Evolutionary conservation across 208 protist species (phyloP).

Genomic region (Acanthamoeba culbertsoni): DNA sequence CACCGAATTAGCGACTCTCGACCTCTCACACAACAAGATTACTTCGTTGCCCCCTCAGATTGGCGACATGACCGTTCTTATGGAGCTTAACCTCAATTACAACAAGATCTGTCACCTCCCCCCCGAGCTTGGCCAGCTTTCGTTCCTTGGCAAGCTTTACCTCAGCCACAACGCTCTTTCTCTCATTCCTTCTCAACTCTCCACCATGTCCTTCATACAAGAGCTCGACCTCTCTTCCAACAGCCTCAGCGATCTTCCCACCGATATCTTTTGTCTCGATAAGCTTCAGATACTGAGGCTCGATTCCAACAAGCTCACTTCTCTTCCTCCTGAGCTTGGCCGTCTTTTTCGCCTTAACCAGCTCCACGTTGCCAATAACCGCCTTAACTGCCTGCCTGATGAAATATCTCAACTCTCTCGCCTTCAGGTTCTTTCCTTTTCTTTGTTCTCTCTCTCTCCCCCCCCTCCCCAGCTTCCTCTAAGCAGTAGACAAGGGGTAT

Average conservation of each 20-base stretch:
- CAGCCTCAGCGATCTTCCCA: background rate
- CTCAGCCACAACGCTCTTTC: background rate
- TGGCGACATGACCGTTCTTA: constrained; percentile 54
- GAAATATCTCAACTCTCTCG: constrained; percentile 43
- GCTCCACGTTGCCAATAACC: constrained; percentile 13
- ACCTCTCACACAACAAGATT: constrained; percentile 51
- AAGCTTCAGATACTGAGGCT: constrained; percentile 40
- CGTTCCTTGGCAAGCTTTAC: constrained; percentile 59
- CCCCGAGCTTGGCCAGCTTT: constrained; percentile 39
- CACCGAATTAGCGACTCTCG: constrained; percentile 27
- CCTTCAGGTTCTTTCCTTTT: background rate
- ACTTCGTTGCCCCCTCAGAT: background rate
- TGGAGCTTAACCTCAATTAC: constrained; percentile 20
- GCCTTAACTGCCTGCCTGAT: background rate
- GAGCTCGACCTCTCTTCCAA: constrained; percentile 56
- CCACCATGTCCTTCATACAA: constrained; percentile 24
- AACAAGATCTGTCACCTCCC: constrained; percentile 14
- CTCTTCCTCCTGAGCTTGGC: constrained; percentile 45
- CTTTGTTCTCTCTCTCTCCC: background rate
- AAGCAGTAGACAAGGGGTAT: too few relatives aligned
- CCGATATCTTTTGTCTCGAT: constrained; percentile 34
- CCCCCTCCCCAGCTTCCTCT: background rate
- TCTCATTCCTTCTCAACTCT: background rate
- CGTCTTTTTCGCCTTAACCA: constrained; percentile 8
- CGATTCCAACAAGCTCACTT: background rate